Evolutionary conservation across 352 stramenopile genomes (phyloP), one percentile per base, ranked within the genome.

Genomic region (Thraustotheca clavata): DNA sequence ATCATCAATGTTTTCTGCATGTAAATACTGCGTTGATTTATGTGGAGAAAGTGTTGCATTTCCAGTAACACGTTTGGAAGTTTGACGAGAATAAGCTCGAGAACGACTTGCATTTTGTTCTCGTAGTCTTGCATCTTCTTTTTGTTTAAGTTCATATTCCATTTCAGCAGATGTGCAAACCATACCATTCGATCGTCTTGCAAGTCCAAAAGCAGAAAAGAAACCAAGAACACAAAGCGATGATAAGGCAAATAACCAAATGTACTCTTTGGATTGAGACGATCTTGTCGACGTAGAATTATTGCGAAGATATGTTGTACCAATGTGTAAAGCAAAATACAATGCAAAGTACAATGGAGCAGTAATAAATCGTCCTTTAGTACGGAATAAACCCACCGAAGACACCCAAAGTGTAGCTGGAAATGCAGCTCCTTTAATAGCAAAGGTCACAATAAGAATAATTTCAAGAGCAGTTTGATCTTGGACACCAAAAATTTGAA

Each of bases 401-500:
- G 81, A 82, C 29, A 88, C 74, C 79, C 82, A 93, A 5, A 86
- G 77, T 48, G 87, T 80, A 7, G 80, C 83, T 11, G 80, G 88
- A 1, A 83, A 70, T n/a, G 81, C 83, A 27, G 90, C 71, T 14
- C 83, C 83, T 16, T 75, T 75, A 49, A 93, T 88, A 50, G 90
- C 90, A 68, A 88, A 93, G 4, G 82, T 52, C 27, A 91, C 48
- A 38, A 93, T 49, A 18, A 76, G 75, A 16, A 89, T 72, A 26
- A 89, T 83, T 67, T 84, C 75, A 50, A 91, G 67, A 8, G 57
- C 18, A 6, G 57, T 65, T n/a, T 52, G 38, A 33, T 65, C 57
- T 5, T 8, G 9, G 1, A n/a, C 14, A n/a, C 55, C 55, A 76
- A 89, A 83, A 61, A 89, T 24, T 60, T 80, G 82, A 67, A 86